Evolutionary conservation across 192 early-diverging fungal species (phyloP).

Genomic region (Gonapodya sp.): DNA sequence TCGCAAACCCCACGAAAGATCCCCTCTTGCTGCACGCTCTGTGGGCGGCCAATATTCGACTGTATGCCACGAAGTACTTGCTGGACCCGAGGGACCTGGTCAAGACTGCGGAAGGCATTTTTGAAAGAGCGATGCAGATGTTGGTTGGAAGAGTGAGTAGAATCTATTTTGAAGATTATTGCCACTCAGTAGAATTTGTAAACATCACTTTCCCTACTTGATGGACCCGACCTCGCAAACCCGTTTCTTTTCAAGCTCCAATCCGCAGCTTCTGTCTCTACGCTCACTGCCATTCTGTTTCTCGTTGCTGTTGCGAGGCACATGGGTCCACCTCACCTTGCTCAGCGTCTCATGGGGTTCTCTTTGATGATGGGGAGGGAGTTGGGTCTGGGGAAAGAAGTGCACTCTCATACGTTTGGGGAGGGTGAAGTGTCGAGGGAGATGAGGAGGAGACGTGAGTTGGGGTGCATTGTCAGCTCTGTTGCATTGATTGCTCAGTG

Average conservation of each 20-base stretch:
- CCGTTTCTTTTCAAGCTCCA: background rate
- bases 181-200: background rate
- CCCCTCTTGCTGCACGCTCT: background rate
- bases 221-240: too few relatives aligned
- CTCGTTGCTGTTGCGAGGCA: background rate
- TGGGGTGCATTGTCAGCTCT: too few relatives aligned
- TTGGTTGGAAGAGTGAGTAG: background rate
- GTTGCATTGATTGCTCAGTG: too few relatives aligned
- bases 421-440: background rate
- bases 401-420: background rate
- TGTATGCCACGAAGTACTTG: background rate
- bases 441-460: background rate
- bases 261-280: background rate
- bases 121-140: background rate
- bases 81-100: background rate
- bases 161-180: background rate
- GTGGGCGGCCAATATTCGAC: background rate
- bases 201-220: too few relatives aligned
- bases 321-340: background rate
- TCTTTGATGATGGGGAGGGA: background rate
- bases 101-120: background rate
- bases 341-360: background rate
- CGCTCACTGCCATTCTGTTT: background rate
- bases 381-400: background rate
- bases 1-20: background rate